Base-by-base conservation (phyloP, 179 eudicot genomes). In the Corrigiola litoralis region DNA sequence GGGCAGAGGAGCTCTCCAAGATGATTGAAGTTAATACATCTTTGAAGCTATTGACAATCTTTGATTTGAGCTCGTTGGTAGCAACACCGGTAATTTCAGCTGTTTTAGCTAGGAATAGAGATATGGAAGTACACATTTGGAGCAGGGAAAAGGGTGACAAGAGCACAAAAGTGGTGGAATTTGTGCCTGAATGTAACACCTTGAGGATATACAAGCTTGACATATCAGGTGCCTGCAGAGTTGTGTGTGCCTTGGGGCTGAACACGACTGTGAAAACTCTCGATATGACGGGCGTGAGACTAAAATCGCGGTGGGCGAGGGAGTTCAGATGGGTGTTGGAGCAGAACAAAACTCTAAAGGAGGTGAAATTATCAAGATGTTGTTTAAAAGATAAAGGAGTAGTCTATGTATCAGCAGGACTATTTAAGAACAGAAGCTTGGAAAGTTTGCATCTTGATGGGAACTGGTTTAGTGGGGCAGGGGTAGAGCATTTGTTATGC, bases 1-100 rank as follows among this genome's bases (percentile, higher is more conserved):
- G 99, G 2, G 89, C 97, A 32, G 99, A 94, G 66, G 95, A 87
- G 73, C 70, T 90, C 4, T 90, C 99, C 0, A 87, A 84, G 79
- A 87, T 87, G 94, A 86, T 94, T 36, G 99, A 94, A 77, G 87
- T 73, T 37, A 94, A 94, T 61, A 61, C 95, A 5, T 77, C 94
- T 29, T 70, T 94, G 68, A 94, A 79, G 68, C 66, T 78, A 41
- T 42, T 94, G 68, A 82, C 83, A 5, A 75, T 94, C 9, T 86
- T 90, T 40, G 99, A 94, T 73, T 76, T 87, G 2, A 78, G 75
- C 70, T 70, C 86, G 0, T 52, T 77, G 18, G 72, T 78, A 9
- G 92, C 95, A 18, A 66, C 85, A 0, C 95, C 99, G 21, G 54
- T 94, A 12, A 79, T 94, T 44, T 90, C 99, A 37, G 90, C 95